Base-by-base conservation (phyloP, 228 moss, liverwort and hornwort species). In the Sphagnum magellanicum region DNA sequence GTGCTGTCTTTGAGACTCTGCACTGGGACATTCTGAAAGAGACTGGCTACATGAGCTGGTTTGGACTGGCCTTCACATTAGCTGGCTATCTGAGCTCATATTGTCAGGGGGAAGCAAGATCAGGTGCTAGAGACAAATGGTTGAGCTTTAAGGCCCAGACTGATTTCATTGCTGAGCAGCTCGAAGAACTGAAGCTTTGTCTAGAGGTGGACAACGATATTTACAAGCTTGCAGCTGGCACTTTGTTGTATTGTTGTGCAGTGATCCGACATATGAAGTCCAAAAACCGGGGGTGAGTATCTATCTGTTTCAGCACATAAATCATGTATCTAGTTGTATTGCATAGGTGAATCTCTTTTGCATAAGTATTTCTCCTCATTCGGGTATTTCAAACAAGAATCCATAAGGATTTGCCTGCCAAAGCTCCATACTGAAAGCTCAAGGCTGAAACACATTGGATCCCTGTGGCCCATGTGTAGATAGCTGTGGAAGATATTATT, bases 171-270 rank as follows among this genome's bases (percentile, higher is more conserved):
- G 73, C 83, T 10, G 85, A 91, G 63, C 91, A 91, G 72, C 73
- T 91, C 71, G 83, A 86, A 63, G 88, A 88, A 71, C 68, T 91
- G 60, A 91, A 86, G 73, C 78, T 81, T 13, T 79, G 71, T 68
- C 60, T 91, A 49, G 83, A 85, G 70, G 81, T 72, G 0, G 88
- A 86, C 73, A 88, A 78, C 63, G 88, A 88, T 60, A 84, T 91
- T 52, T 91, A 88, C 78, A 91, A 88, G 76, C 77, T 91, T 16
- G 91, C 91, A 64, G 83, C 91, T 0, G 91, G 91, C 50, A 91
- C 91, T 8, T 78, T 91, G 32, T 66, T 91, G 51, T 88, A 78
- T 65, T 78, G 85, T 14, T 79, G 79, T 65, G 79, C 91, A 53
- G 83, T 81, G 53, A 78, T 88, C 61, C 77, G 73, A 63, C 81